A percentile compares a stretch with the other conserved stretches of the same genome.
These are phyloP conservation scores for Prunus persica DNA, from an alignment of 306 rosid species.

Conservation along the genomic window DNA sequence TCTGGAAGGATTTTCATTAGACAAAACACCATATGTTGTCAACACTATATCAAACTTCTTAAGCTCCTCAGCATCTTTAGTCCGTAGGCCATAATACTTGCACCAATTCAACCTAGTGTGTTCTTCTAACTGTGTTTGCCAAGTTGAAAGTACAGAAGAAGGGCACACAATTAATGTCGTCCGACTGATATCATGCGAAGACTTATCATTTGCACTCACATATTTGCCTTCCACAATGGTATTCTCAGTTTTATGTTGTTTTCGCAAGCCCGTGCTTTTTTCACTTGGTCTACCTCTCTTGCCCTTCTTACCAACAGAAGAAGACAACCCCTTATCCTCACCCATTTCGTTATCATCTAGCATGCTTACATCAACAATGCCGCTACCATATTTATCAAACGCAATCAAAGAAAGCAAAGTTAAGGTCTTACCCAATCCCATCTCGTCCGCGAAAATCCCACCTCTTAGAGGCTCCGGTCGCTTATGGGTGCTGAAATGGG, in stretches of 20 bases:
- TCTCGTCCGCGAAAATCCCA: constrained; percentile 72
- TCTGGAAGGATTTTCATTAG: constrained; percentile 24
- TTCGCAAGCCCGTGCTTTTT: constrained; percentile 13
- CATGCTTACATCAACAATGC: constrained; percentile 14
- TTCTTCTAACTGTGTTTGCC: constrained; percentile 60
- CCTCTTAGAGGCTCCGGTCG: constrained; percentile 70
- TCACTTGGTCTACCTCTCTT: constrained; percentile 31
- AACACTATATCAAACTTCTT: constrained; percentile 62
- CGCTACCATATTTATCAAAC: constrained; percentile 39
- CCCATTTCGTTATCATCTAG: constrained; percentile 25
- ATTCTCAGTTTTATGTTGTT: constrained; percentile 26
- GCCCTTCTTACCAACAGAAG: constrained; percentile 27
- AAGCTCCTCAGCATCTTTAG: constrained; percentile 43
- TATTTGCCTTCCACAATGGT: constrained; percentile 1
- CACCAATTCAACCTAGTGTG: constrained; percentile 56
- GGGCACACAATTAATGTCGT: constrained; percentile 74
- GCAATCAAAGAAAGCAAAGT: constrained; percentile 66
- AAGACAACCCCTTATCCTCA: constrained; percentile 24
- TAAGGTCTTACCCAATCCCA: constrained; percentile 90
- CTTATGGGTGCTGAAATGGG: constrained; percentile 36
- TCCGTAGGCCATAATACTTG: constrained; percentile 72
- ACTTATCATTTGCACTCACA: constrained; percentile 12
- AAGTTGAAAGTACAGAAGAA: constrained; percentile 67
- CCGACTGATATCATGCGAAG: constrained; percentile 5
- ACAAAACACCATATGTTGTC: constrained; percentile 63